Conservation (phyloP, 2,329 filamentous ascomycete genomes). For the Pestalotiopsis sp. region DNA sequence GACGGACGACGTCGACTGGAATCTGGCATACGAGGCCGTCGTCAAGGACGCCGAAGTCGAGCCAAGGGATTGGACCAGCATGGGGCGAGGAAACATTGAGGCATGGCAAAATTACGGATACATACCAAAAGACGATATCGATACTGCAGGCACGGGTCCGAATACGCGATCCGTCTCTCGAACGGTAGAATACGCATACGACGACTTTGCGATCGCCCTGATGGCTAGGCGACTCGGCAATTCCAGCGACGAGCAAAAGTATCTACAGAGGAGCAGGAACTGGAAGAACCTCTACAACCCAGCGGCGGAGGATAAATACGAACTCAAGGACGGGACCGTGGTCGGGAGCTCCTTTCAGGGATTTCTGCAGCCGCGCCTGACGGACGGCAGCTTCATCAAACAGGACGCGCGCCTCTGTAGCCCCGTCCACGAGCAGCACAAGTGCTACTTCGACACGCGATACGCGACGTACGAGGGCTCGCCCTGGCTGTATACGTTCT, state of each 20-base stretch:
- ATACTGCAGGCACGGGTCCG: conserved; percentile 64
- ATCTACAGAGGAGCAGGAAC: conserved; percentile 63
- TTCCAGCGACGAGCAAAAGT: conserved; percentile 60
- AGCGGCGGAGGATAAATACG: conserved; percentile 38
- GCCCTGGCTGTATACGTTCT: conserved; percentile 72
- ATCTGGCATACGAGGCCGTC: conserved; percentile 71
- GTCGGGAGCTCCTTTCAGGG: conserved; percentile 61
- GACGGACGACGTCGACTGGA: conserved; percentile 66
- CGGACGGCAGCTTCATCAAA: conserved; percentile 67
- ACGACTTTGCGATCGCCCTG: conserved; percentile 71
- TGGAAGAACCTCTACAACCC: conserved; percentile 70
- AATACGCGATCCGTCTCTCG: conserved; percentile 71
- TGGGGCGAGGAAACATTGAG: conserved; percentile 70
- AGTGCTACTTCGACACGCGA: conserved; percentile 49
- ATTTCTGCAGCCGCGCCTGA: conserved; percentile 70
- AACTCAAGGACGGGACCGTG: conserved; percentile 19
- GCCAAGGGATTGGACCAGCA: conserved; percentile 67
- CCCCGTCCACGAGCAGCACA: conserved; percentile 50
- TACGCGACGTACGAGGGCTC: conserved; percentile 46
- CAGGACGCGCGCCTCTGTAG: conserved; percentile 69
- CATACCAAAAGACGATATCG: conserved; percentile 70
- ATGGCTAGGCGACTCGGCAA: conserved; percentile 62
- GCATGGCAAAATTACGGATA: conserved; percentile 74
- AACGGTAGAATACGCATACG: conserved; percentile 80
- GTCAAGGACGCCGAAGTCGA: conserved; percentile 72